Evolutionary conservation across 345 rosid genomes (phyloP).

Genomic region (Pistacia integerrima): DNA sequence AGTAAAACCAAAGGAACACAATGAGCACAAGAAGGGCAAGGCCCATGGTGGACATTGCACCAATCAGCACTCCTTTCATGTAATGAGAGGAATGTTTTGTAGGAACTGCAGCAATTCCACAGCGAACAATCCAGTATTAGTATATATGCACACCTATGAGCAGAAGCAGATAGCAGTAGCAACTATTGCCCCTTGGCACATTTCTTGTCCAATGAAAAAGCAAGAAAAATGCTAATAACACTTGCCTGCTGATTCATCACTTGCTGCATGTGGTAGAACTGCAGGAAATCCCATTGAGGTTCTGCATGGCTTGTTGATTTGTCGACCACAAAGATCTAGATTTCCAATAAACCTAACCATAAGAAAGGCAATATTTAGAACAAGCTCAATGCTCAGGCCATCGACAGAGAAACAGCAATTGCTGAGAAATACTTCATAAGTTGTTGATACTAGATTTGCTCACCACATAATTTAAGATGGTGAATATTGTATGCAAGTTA

Average conservation of each 20-base stretch:
- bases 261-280: conserved; percentile 89
- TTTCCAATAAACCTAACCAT: conserved; percentile 72
- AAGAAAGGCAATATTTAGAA: conserved; percentile 14
- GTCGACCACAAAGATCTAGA: conserved; percentile 86
- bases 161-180: neutral
- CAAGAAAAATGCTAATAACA: neutral
- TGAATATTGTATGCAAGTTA: neutral
- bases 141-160: neutral
- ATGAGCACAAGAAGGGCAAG: conserved; percentile 65
- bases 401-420: neutral
- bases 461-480: neutral
- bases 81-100: conserved; percentile 79
- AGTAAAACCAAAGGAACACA: conserved; percentile 71
- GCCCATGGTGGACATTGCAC: conserved; percentile 78
- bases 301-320: conserved; percentile 86
- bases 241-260: conserved; percentile 79
- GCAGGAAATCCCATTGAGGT: conserved; percentile 97
- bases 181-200: neutral
- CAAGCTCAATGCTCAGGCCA: neutral
- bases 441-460: neutral
- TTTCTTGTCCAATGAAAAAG: neutral
- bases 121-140: conserved; percentile 1
- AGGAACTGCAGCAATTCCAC: conserved; percentile 44
- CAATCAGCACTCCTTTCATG: conserved; percentile 84
- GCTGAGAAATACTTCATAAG: neutral